These are phyloP conservation scores for Cenchrus purpureus DNA, from an alignment of 176 grass and related monocot species.

Conservation along the genomic window DNA sequence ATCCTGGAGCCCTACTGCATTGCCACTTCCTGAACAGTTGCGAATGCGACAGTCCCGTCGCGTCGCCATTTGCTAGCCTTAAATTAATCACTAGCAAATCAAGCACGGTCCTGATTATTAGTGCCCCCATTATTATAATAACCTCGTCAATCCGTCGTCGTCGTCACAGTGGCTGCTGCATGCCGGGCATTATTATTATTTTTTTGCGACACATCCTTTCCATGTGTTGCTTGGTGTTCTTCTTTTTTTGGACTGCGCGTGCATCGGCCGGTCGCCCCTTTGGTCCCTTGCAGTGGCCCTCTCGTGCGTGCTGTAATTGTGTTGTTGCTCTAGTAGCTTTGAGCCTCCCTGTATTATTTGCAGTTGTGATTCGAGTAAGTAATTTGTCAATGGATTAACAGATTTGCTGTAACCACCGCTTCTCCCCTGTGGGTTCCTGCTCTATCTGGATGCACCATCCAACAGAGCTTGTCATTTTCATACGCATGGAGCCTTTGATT, in stretches of 20 bases:
- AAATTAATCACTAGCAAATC: conserved; percentile 41
- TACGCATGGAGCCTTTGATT: not conserved
- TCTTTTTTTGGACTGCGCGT: not conserved
- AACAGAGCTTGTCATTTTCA: conserved; percentile 19
- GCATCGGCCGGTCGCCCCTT: conserved; percentile 35
- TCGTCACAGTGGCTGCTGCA: conserved; percentile 51
- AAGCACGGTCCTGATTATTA: conserved; percentile 29
- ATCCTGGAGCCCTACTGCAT: conserved; percentile 95
- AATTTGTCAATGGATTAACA: conserved; percentile 37
- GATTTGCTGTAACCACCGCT: conserved; percentile 20
- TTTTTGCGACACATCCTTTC: conserved; percentile 36
- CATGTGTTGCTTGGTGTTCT: conserved; percentile 39
- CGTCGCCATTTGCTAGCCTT: conserved; percentile 28
- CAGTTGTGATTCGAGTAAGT: conserved; percentile 55
- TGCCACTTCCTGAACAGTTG: conserved; percentile 53
- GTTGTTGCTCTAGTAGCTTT: conserved; percentile 8
- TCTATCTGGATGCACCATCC: not conserved
- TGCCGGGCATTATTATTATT: conserved; percentile 22
- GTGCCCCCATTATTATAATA: conserved; percentile 38
- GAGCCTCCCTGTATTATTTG: conserved; percentile 3
- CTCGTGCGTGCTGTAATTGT: conserved; percentile 35
- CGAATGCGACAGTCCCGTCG: conserved; percentile 27
- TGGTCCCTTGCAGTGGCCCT: conserved; percentile 46
- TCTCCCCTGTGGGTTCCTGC: not conserved
- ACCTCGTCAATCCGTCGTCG: too few relatives aligned